Evolutionary conservation across 352 stramenopile genomes (phyloP), one percentile per base, ranked within the genome.

Genomic region (Thraustotheca clavata): DNA sequence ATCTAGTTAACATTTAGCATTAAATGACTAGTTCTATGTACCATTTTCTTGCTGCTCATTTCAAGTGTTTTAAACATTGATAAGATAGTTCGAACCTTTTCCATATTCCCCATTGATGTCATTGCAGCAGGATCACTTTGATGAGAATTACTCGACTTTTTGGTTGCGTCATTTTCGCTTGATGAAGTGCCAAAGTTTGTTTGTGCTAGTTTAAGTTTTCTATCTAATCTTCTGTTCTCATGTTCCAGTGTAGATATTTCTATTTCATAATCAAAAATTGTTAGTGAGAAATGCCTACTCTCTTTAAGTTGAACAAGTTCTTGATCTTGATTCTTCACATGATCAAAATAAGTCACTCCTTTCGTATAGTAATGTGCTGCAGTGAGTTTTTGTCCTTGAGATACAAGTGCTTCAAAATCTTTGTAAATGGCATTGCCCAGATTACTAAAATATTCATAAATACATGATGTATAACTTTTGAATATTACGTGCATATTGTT

Each of bases 261-360:
- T 65, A 40, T 29, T 18, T 11, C 16, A 1, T 3, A 38, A 16
- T 4, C 5, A 1, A 18, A n/a, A 16, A 32, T 9, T 26, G 6
- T 29, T 11, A 32, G n/a, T 32, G 0, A 35, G 24, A 20, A 20
- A 18, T 24, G 9, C 68, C 57, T 60, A 85, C 78, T 76, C 67
- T 75, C 59, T 20, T 83, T 67, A 18, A 87, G 67, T 16, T 75
- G 63, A 20, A 83, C 69, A 22, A 75, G 73, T 39, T 89, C 75
- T 22, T 77, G 72, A 27, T 77, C 67, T 11, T 74, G 67, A n/a
- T 76, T 59, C 1, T 60, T 62, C 24, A 78, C 67, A 39, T 78
- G 69, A 33, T 91, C 77, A 63, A 89, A 91, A 52, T 77, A 89
- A 11, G 82, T 81, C 31, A 76, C 71, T n/a, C 77, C 71, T 2